Evolutionary conservation across 257 asterid genomes (phyloP).

Genomic region (Solanum microdontum): DNA sequence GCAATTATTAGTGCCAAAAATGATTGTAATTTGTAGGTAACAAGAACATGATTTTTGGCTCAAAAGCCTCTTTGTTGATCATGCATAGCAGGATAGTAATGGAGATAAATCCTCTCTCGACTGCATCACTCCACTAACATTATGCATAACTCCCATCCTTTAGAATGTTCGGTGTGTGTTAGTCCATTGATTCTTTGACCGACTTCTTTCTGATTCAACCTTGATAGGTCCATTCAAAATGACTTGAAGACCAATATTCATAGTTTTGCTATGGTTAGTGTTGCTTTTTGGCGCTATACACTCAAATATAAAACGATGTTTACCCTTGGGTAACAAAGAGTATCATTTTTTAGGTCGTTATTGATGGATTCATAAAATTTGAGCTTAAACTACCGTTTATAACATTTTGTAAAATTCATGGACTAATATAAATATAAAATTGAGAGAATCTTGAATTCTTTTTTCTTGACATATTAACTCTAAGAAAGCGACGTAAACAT

Average conservation of each 20-base stretch:
- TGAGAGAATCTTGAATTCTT: too few relatives aligned
- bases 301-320: background rate
- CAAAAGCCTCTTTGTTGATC: background rate
- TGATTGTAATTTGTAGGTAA: background rate
- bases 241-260: background rate
- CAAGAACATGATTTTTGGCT: background rate
- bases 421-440: too few relatives aligned
- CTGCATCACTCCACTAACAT: background rate
- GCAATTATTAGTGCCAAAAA: background rate
- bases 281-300: background rate
- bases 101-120: background rate
- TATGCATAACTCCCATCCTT: background rate
- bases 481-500: background rate
- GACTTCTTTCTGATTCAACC: background rate
- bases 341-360: background rate
- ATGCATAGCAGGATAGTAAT: background rate
- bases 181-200: background rate
- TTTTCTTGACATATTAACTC: background rate
- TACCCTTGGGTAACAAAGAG: background rate
- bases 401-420: too few relatives aligned
- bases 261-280: background rate
- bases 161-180: background rate
- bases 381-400: rapidly evolving
- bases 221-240: background rate
- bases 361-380: too few relatives aligned